A percentile compares a stretch with the other conserved stretches of the same genome.
Conservation (phyloP, 805 yeast genomes). For the Candida mattraensis region DNA sequence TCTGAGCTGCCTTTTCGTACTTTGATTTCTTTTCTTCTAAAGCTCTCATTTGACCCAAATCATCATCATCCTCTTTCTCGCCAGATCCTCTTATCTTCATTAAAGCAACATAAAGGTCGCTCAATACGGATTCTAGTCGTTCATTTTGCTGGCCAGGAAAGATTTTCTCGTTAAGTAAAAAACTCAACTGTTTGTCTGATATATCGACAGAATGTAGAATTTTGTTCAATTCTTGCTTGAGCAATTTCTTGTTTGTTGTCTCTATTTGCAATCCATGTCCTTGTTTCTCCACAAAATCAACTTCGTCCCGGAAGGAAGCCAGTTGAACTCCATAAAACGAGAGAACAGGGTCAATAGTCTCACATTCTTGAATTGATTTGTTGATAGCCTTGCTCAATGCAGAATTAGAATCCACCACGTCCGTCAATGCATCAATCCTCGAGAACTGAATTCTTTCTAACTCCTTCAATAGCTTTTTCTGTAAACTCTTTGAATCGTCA, state of each 20-base stretch:
- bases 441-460: conserved; percentile 61
- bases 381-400: conserved; percentile 43
- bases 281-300: conserved; percentile 68
- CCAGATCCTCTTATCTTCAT: conserved; percentile 54
- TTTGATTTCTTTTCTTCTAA: conserved; percentile 60
- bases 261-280: conserved; percentile 82
- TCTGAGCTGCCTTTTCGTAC: conserved; percentile 55
- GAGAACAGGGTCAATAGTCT: conserved; percentile 51
- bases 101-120: conserved; percentile 62
- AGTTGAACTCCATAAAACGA: conserved; percentile 61
- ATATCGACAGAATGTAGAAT: conserved; percentile 70
- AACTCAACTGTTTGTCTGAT: conserved; percentile 51
- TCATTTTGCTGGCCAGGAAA: conserved; percentile 45
- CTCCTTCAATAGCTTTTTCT: conserved; percentile 57
- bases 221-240: conserved; percentile 68
- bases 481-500: conserved; percentile 61
- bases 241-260: conserved; percentile 74
- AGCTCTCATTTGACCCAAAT: conserved; percentile 67
- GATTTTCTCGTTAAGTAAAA: conserved; percentile 48
- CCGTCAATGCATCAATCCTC: conserved; percentile 56
- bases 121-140: conserved; percentile 53
- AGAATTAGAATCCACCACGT: conserved; percentile 37
- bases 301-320: conserved; percentile 63
- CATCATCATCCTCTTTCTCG: conserved; percentile 40
- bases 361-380: conserved; percentile 52